Conservation (phyloP, 768 basidiomycete genomes). For the Tylopilus subfusipes region DNA sequence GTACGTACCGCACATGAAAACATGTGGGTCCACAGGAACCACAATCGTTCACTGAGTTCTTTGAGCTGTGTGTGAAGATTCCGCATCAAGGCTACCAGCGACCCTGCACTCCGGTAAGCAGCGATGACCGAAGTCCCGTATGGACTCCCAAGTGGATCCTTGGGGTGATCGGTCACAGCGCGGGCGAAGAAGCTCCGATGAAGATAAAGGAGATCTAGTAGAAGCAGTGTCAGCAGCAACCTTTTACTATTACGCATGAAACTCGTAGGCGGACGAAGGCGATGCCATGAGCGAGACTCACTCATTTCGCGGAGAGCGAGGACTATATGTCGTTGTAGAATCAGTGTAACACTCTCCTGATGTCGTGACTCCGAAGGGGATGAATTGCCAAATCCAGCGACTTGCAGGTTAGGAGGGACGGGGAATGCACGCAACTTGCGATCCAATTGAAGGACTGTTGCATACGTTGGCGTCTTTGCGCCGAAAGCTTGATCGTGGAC, state of each 20-base stretch:
- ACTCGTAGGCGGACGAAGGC: neutral
- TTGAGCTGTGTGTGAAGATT: slow-evolving; percentile 64
- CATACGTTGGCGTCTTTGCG: slow-evolving; percentile 64
- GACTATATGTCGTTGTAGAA: slow-evolving; percentile 63
- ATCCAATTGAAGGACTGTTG: slow-evolving; percentile 64
- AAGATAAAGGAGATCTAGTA: slow-evolving; percentile 60
- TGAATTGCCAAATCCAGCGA: slow-evolving; percentile 61
- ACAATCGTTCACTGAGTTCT: slow-evolving; percentile 60
- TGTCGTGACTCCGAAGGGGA: slow-evolving; percentile 40
- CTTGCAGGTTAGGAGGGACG: slow-evolving; percentile 61
- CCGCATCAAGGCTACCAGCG: slow-evolving; percentile 65
- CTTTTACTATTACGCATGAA: slow-evolving; percentile 1
- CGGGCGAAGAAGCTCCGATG: slow-evolving; percentile 73
- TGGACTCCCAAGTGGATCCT: slow-evolving; percentile 68
- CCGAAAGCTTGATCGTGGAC: slow-evolving; percentile 72
- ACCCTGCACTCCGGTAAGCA: slow-evolving; percentile 70
- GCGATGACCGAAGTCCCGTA: slow-evolving; percentile 73
- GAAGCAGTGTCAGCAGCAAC: slow-evolving; percentile 15
- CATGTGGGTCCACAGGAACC: slow-evolving; percentile 48
- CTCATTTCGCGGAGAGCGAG: slow-evolving; percentile 68
- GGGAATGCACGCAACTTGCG: slow-evolving; percentile 66
- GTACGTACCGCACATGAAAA: slow-evolving; percentile 61
- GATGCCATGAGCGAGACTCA: slow-evolving; percentile 33
- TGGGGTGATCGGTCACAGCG: slow-evolving; percentile 69
- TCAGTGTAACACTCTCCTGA: slow-evolving; percentile 39